Evolutionary conservation across 73 alveolate species (phyloP).

Genomic region (Blepharisma japonicum): DNA sequence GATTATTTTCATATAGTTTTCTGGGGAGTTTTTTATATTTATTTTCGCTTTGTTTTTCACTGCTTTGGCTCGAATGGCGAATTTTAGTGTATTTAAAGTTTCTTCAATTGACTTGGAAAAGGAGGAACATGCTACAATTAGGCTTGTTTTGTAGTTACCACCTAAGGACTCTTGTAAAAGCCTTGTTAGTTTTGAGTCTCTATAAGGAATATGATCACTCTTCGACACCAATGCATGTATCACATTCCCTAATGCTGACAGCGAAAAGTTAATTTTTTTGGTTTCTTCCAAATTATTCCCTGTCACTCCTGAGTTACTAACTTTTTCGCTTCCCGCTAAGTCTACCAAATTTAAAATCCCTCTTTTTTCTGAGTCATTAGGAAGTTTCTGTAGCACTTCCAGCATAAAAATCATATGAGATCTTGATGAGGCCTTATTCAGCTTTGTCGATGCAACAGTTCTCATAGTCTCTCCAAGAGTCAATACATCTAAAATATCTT

Average conservation of each 20-base stretch:
- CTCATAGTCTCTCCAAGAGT: constrained; percentile 88
- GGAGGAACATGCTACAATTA: constrained; percentile 51
- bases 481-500: constrained; percentile 92
- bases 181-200: constrained; percentile 96
- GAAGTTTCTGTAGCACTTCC: constrained; percentile 80
- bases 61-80: constrained; percentile 88
- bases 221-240: constrained; percentile 95
- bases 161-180: constrained; percentile 91
- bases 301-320: constrained; percentile 78
- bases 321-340: constrained; percentile 97
- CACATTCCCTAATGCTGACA: constrained; percentile 95
- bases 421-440: constrained; percentile 94
- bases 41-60: constrained; percentile 69
- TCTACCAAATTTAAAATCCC: constrained; percentile 81
- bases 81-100: constrained; percentile 79
- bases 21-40: constrained; percentile 53
- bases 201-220: constrained; percentile 85
- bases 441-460: constrained; percentile 94
- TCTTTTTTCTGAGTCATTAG: constrained; percentile 26
- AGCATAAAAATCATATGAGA: constrained; percentile 89
- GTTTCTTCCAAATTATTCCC: constrained; percentile 91
- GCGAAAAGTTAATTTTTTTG: constrained; percentile 85
- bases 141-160: constrained; percentile 91
- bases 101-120: constrained; percentile 69
- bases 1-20: constrained; percentile 25